Evolutionary conservation across 805 yeast genomes (phyloP).

Genomic region (Lipomyces yamadae): DNA sequence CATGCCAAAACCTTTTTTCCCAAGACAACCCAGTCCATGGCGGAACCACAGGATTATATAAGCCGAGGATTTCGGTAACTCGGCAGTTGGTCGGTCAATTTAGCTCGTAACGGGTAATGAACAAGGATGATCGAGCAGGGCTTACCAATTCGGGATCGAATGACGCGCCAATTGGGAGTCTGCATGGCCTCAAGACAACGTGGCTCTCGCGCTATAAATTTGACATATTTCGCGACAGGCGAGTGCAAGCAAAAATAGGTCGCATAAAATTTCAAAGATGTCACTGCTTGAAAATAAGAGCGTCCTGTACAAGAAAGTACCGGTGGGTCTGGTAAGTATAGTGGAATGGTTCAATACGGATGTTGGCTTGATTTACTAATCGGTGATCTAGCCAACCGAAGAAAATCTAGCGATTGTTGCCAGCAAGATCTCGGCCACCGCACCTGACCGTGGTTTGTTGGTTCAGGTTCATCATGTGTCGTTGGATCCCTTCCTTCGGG

Average conservation of each 20-base stretch:
- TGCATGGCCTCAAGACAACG: too few relatives aligned
- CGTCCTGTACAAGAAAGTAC: neutral
- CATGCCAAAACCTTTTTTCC: too few relatives aligned
- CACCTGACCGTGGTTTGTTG: slow-evolving; percentile 48
- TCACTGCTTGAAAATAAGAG: neutral
- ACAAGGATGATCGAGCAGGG: too few relatives aligned
- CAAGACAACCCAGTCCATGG: too few relatives aligned
- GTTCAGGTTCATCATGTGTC: slow-evolving; percentile 56
- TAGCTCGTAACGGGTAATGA: too few relatives aligned
- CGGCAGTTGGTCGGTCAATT: too few relatives aligned
- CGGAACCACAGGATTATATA: too few relatives aligned
- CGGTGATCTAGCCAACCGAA: slow-evolving; percentile 13
- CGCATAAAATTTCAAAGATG: neutral
- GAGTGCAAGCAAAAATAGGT: neutral
- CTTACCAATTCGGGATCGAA: too few relatives aligned
- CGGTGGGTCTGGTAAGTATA: neutral
- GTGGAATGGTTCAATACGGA: too few relatives aligned
- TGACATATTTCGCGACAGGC: neutral
- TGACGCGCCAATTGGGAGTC: too few relatives aligned
- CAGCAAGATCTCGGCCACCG: slow-evolving; percentile 10
- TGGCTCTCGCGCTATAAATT: too few relatives aligned
- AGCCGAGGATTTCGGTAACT: too few relatives aligned
- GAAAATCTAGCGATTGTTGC: slow-evolving; percentile 10
- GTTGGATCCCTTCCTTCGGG: slow-evolving; percentile 67
- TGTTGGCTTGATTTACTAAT: neutral